These are phyloP conservation scores for Leishmania gerbilli DNA, from an alignment of 208 protist species.

Conservation along the genomic window DNA sequence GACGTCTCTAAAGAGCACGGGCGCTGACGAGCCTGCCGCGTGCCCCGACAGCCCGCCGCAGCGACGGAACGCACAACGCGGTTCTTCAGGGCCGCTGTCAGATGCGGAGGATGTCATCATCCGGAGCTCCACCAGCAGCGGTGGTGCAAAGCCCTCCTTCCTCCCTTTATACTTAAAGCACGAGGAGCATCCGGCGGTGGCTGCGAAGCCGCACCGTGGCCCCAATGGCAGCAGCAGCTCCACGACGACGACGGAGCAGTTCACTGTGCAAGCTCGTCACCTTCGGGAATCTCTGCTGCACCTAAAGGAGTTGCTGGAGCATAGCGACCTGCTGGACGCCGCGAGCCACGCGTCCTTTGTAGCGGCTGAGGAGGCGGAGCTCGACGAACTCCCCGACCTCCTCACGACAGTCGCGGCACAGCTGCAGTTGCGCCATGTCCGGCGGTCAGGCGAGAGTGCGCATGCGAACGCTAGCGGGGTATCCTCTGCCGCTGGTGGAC, in stretches of 20 bases:
- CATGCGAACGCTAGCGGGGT: too few species aligned
- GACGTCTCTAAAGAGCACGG: background rate
- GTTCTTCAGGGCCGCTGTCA: too few species aligned
- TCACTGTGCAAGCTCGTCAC: constrained; percentile 36
- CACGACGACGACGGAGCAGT: constrained; percentile 5
- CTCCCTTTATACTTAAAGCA: background rate
- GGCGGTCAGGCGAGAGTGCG: constrained; percentile 22
- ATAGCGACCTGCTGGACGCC: constrained; percentile 16
- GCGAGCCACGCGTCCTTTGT: constrained; percentile 6
- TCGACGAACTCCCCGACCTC: constrained; percentile 37
- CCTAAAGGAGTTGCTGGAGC: constrained; percentile 44
- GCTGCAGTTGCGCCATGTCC: constrained; percentile 41
- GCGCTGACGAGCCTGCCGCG: constrained; percentile 1
- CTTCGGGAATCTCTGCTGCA: constrained; percentile 55
- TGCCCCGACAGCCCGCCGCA: constrained; percentile 27
- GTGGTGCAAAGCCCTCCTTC: background rate
- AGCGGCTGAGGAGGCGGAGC: constrained; percentile 16
- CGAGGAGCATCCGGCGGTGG: background rate
- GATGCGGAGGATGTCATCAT: constrained; percentile 22
- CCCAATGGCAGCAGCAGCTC: background rate
- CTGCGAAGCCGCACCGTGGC: background rate
- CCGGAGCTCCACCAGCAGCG: constrained; percentile 12
- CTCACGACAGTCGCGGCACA: constrained; percentile 40
- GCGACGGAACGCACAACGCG: background rate
- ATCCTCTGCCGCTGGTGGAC: background rate